Evolutionary conservation across 2,329 filamentous ascomycete genomes (phyloP).

Genomic region (Alternaria gansuensis): DNA sequence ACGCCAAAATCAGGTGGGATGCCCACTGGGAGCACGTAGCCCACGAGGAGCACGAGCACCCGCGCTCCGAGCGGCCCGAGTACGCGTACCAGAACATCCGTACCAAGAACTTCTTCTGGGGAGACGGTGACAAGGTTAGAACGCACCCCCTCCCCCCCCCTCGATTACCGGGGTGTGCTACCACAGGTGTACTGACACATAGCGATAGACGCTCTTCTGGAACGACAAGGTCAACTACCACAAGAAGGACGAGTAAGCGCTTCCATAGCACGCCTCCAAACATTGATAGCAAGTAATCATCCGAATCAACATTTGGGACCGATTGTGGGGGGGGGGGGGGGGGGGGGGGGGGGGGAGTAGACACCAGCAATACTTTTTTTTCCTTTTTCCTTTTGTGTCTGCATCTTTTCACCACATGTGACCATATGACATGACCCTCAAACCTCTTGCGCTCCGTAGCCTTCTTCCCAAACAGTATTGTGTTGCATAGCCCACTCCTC

Average conservation of each 20-base stretch:
- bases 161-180: not conserved
- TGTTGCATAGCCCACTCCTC: constrained; percentile 52
- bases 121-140: constrained; percentile 90
- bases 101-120: constrained; percentile 94
- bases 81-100: constrained; percentile 99
- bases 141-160: too few relatives aligned
- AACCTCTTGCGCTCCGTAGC: constrained; percentile 9
- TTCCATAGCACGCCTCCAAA: constrained; percentile 16
- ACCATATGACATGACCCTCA: constrained; percentile 5
- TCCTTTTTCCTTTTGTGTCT: constrained; percentile 36
- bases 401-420: constrained; percentile 7
- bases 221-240: constrained; percentile 96
- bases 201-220: constrained; percentile 70
- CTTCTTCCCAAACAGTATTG: constrained; percentile 49
- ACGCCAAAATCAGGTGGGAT: constrained; percentile 90
- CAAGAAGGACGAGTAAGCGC: constrained; percentile 75
- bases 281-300: constrained; percentile 10
- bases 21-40: constrained; percentile 97
- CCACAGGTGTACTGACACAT: constrained; percentile 9
- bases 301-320: constrained; percentile 12
- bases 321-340: not conserved
- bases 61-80: constrained; percentile 88
- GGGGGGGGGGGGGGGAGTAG: constrained; percentile 6
- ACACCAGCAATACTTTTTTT: constrained; percentile 45
- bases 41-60: constrained; percentile 66